Evolutionary conservation across 2,329 filamentous ascomycete species (phyloP), one percentile per base, ranked within the genome.

Genomic region (Dissoconium aciculare): DNA sequence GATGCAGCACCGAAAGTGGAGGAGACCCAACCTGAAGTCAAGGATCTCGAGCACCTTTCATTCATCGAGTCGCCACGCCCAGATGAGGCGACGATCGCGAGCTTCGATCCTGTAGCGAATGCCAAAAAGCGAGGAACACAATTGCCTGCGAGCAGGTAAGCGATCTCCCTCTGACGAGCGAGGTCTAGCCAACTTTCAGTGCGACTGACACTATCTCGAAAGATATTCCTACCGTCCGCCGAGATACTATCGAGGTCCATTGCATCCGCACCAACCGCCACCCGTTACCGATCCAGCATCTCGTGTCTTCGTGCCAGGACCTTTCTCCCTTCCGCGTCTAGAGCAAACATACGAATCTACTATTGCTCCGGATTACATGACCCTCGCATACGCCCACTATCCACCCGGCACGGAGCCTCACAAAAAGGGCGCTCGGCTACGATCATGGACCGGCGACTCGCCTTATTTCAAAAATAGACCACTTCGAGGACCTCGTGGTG

Each of bases 171-270:
- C 24, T 26, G n/a, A 11, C 5, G 10, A 5, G 13, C 13, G 11
- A 15, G 13, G 13, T 15, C 19, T 9, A 23, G 11, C 11, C 15
- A 17, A 21, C 12, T 28, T 17, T 11, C 11, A 6, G 19, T 30
- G 24, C 11, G 13, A 15, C 23, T 19, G 14, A 29, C 34, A 15
- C 30, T 13, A 15, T 15, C 11, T 31, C 30, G 37, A 15, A 39
- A 92, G 87, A 67, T 98, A 95, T 62, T 81, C 92, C 59, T 95
- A 79, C 58, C 83, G 85, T 42, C 78, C 87, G 30, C 89, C 89
- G 40, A 89, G 87, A 62, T 98, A 85, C 68, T 76, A 93, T 57
- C 81, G 87, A 50, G 89, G 89, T 34, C 85, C 85, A 41, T 67
- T 95, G 14, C 85, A 95, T 54, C 89, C 89, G 30, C 74, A 94